Base-by-base conservation (phyloP, 768 basidiomycete species). In the Mycena capillaripes region DNA sequence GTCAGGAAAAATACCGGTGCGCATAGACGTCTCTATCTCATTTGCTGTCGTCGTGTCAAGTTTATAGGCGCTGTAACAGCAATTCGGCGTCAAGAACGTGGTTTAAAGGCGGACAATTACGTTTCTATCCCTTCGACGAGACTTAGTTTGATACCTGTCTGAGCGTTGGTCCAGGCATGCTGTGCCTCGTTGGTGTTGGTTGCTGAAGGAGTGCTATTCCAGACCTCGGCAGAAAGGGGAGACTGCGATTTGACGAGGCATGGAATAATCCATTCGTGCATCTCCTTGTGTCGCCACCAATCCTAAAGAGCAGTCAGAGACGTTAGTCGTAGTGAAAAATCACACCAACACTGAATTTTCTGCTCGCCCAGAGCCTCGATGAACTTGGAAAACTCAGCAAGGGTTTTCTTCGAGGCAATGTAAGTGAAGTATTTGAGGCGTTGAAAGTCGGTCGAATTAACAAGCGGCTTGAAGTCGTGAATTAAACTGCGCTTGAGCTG, bases 221-320 rank as follows among this genome's bases (percentile, higher is more conserved):
- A 78, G 34, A 75, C 67, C 1, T 72, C 52, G 11, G 72, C 61
- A 34, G 30, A 3, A 10, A 76, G 72, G 19, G 53, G 67, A 2
- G 74, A 78, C 10, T 66, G 66, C 17, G 46, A 76, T 38, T 74
- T 71, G n/a, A 82, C 55, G n/a, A 76, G 52, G 7, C 60, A 74
- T 16, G 72, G 71, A 14, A 77, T 55, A 59, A 77, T 75, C 75
- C 75, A 78, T 6, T 10, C 60, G 42, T 73, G 75, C 29, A 73
- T 66, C 27, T 69, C 23, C 42, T 78, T 78, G 66, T 76, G 77
- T 12, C 30, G 25, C 77, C 76, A 78, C 77, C 76, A 78, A 63
- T 73, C 76, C 73, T 30, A 7, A 23, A 38, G 5, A 19, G 4
- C 12, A 3, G 23, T 48, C 12, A 42, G 62, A n/a, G 27, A n/a